These are phyloP conservation scores for Penicillium psychrosexuale DNA, from an alignment of 2,329 filamentous ascomycete genomes.

Conservation along the genomic window DNA sequence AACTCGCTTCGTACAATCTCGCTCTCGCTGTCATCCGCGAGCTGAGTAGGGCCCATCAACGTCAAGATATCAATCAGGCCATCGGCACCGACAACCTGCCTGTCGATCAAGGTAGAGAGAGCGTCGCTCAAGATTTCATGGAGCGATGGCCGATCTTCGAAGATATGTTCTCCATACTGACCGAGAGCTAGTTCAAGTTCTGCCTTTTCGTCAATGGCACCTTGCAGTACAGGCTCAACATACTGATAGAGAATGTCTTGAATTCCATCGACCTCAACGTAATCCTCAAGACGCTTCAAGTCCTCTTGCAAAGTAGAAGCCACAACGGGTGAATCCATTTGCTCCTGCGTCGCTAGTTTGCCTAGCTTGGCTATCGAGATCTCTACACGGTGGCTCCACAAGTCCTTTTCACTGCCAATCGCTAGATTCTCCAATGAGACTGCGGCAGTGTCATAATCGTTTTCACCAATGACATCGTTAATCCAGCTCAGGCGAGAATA, in stretches of 20 bases:
- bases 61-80: constrained; percentile 66
- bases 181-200: constrained; percentile 74
- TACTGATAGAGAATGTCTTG: constrained; percentile 75
- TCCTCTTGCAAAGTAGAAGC: constrained; percentile 43
- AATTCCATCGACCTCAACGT: constrained; percentile 68
- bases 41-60: constrained; percentile 60
- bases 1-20: constrained; percentile 62
- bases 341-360: constrained; percentile 61
- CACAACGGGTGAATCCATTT: constrained; percentile 16
- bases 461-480: constrained; percentile 77
- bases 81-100: constrained; percentile 62
- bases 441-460: constrained; percentile 71
- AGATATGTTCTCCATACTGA: constrained; percentile 55
- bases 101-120: constrained; percentile 66
- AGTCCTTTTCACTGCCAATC: constrained; percentile 66
- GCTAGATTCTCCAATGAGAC: constrained; percentile 69
- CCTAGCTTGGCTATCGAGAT: constrained; percentile 83
- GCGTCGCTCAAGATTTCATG: constrained; percentile 67
- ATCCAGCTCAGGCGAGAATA: constrained; percentile 88
- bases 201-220: constrained; percentile 75
- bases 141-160: constrained; percentile 63
- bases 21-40: constrained; percentile 46
- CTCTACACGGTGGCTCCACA: constrained; percentile 94
- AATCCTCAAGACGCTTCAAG: constrained; percentile 57
- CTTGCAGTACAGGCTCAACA: constrained; percentile 63